Evolutionary conservation across 2,329 filamentous ascomycete species (phyloP).

Genomic region (Leptoxyphium fumago): DNA sequence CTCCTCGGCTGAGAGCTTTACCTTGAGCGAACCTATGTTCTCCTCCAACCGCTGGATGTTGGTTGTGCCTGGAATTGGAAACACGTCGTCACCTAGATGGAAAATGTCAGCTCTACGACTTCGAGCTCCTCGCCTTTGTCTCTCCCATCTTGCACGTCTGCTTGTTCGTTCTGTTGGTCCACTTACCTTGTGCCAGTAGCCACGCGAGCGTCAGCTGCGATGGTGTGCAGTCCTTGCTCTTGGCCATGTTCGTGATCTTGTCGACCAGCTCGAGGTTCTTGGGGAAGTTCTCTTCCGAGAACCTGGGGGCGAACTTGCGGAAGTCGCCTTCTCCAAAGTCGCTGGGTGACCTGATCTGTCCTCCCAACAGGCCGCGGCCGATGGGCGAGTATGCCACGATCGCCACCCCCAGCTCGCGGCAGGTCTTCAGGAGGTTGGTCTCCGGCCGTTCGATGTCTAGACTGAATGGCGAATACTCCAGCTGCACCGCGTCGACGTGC

Average conservation of each 20-base stretch:
- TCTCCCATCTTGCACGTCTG: too few relatives aligned
- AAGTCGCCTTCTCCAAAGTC: constrained; percentile 38
- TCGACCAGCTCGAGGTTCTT: constrained; percentile 43
- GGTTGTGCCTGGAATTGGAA: constrained; percentile 41
- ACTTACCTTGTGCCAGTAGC: constrained; percentile 39
- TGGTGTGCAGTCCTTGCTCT: constrained; percentile 39
- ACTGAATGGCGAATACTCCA: constrained; percentile 40
- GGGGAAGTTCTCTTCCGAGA: constrained; percentile 37
- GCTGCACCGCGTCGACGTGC: constrained; percentile 37
- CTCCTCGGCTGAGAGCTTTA: constrained; percentile 23
- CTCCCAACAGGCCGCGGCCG: constrained; percentile 43
- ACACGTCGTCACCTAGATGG: constrained; percentile 33
- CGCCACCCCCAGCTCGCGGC: constrained; percentile 43
- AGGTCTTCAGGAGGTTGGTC: constrained; percentile 37
- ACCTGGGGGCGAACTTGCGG: constrained; percentile 34
- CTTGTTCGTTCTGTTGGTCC: too few relatives aligned
- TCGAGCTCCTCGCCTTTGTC: too few relatives aligned
- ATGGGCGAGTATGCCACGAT: constrained; percentile 46
- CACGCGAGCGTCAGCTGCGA: constrained; percentile 49
- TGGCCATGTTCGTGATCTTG: constrained; percentile 34
- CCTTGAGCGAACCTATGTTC: constrained; percentile 24
- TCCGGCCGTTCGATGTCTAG: constrained; percentile 43
- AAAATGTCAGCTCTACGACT: not conserved
- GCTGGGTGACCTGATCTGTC: constrained; percentile 29
- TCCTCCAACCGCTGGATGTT: constrained; percentile 31